Evolutionary conservation across 495 filamentous ascomycete genomes (phyloP).

Genomic region (Penicillium malachiteum): DNA sequence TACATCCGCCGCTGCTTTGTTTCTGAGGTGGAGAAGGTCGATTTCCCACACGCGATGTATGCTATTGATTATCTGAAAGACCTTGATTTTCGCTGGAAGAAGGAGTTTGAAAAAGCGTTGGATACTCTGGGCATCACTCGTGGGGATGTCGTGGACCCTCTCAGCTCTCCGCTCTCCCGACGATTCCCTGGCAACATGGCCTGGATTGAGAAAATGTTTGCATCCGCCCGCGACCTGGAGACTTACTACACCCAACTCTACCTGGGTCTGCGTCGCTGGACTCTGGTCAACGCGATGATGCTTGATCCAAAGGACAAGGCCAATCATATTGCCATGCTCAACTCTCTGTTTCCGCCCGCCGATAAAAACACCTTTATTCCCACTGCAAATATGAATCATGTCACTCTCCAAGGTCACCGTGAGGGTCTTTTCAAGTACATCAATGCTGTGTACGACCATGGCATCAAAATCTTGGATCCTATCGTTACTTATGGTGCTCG

Average conservation of each 20-base stretch:
- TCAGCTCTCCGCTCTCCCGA: slow-evolving; percentile 36
- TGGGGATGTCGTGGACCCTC: slow-evolving; percentile 33
- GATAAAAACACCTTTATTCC: slow-evolving; percentile 46
- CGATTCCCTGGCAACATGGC: slow-evolving; percentile 51
- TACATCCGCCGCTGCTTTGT: slow-evolving; percentile 66
- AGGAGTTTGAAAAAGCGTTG: slow-evolving; percentile 52
- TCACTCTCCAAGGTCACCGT: slow-evolving; percentile 57
- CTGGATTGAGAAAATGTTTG: slow-evolving; percentile 55
- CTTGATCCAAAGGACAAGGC: slow-evolving; percentile 63
- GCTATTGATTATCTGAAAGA: slow-evolving; percentile 72
- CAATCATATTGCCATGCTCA: slow-evolving; percentile 74
- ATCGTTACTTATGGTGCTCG: slow-evolving; percentile 54
- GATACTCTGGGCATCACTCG: slow-evolving; percentile 43
- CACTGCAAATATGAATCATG: slow-evolving; percentile 55
- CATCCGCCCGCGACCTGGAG: slow-evolving; percentile 58
- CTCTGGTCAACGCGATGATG: slow-evolving; percentile 69
- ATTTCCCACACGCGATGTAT: slow-evolving; percentile 71
- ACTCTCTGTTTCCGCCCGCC: slow-evolving; percentile 68
- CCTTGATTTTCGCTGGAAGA: slow-evolving; percentile 62
- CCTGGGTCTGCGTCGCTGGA: slow-evolving; percentile 68
- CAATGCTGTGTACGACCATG: slow-evolving; percentile 57
- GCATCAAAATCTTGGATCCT: slow-evolving; percentile 53
- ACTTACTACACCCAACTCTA: slow-evolving; percentile 65
- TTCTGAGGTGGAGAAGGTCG: slow-evolving; percentile 54
- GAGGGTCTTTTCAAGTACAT: slow-evolving; percentile 68